Conservation (phyloP, 1,139 yeast genomes). For the Hanseniaspora uvarum region DNA sequence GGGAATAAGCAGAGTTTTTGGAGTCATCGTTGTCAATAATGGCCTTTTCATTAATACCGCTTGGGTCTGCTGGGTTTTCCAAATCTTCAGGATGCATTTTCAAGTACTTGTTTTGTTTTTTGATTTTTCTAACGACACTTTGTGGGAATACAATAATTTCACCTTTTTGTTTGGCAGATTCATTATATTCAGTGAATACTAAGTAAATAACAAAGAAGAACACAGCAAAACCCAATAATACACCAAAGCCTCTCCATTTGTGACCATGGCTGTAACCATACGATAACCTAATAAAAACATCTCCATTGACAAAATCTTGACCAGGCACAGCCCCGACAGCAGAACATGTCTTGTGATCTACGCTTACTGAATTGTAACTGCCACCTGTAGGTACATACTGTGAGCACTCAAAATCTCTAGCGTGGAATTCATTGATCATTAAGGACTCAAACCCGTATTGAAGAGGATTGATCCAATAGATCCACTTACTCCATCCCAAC, state of each 20-base stretch:
- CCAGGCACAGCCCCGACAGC: slow-evolving; percentile 36
- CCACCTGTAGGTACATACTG: slow-evolving; percentile 27
- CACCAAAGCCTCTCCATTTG: slow-evolving; percentile 68
- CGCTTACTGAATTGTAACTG: slow-evolving; percentile 34
- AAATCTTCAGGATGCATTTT: background rate
- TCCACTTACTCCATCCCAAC: slow-evolving; percentile 64
- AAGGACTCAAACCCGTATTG: slow-evolving; percentile 52
- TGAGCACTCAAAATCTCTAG: slow-evolving; percentile 37
- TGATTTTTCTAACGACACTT: slow-evolving; percentile 32
- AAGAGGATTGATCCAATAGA: slow-evolving; percentile 52
- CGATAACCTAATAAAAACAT: slow-evolving; percentile 30
- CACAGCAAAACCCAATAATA: slow-evolving; percentile 44
- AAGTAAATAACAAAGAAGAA: slow-evolving; percentile 50
- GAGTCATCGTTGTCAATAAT: slow-evolving; percentile 18
- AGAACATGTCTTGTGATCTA: slow-evolving; percentile 37
- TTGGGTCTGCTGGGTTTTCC: slow-evolving; percentile 19
- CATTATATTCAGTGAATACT: slow-evolving; percentile 45
- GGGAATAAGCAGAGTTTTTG: slow-evolving; percentile 2
- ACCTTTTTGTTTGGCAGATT: slow-evolving; percentile 63
- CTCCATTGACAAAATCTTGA: slow-evolving; percentile 34
- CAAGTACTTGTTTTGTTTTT: slow-evolving; percentile 26
- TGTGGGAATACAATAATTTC: slow-evolving; percentile 54
- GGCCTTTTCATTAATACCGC: slow-evolving; percentile 21
- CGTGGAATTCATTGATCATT: slow-evolving; percentile 50
- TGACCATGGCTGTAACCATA: slow-evolving; percentile 41